Evolutionary conservation across 2,329 filamentous ascomycete species (phyloP), one percentile per base, ranked within the genome.

Genomic region (Botrytis squamosa): DNA sequence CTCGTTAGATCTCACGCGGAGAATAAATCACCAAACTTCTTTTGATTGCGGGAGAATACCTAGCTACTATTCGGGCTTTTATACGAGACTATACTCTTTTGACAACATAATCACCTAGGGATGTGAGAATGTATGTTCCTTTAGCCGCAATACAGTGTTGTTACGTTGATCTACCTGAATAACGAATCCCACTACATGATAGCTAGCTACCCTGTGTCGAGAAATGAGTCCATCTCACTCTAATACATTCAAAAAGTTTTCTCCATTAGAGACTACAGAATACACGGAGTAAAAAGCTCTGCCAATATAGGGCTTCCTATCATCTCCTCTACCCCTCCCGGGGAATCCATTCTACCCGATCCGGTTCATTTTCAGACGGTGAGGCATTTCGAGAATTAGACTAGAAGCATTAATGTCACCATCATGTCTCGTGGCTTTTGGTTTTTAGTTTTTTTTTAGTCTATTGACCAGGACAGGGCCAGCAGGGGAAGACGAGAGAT

Each of bases 341-440:
- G 36, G 70, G n/a, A 71, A 36, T 40, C 4, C n/a, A 36, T 22
- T 44, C 40, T n/a, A 57, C 36, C 36, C 33, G 12, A 18, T 44
- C 70, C 36, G 36, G 42, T 44, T 29, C n/a, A 12, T 25, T 33
- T 40, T n/a, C 42, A 71, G n/a, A 66, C 70, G 70, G 70, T 71
- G 70, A 71, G 60, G n/a, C 60, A 49, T 65, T 57, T 65, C 36
- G 29, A 46, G 44, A 49, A 71, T 18, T 29, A 38, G 25, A 55
- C 70, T 71, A 71, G 70, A 66, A 66, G 70, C 33, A 65, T 66
- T n/a, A n/a, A n/a, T n/a, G 49, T 40, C 44, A 55, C 10, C 44
- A 55, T 14, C 33, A 20, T 55, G 6, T 57, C 70, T 71, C 70
- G 70, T 71, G 70, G 70, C 70, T 57, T 71, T 57, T 66, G 38